phyloP scores from a whole-genome alignment of 2,329 filamentous ascomycete genomes.

The Neocucurbitaria cava region DNA sequence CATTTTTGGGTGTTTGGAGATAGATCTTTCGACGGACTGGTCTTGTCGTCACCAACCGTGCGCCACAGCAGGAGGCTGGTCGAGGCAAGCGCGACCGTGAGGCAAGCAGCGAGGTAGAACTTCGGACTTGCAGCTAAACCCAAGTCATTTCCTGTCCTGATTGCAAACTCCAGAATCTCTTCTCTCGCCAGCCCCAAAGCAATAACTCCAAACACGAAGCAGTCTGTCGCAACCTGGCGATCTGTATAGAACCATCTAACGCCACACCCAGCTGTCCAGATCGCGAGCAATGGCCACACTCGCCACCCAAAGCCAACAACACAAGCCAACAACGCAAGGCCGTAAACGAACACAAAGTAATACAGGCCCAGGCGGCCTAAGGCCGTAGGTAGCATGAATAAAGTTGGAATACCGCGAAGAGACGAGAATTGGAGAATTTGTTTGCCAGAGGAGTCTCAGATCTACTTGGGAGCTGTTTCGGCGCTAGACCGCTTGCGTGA shows the following conservation, averaged over 20 bases:
- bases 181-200: slow-evolving; percentile 13
- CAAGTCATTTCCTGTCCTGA: slow-evolving; percentile 17
- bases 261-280: slow-evolving; percentile 27
- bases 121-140: slow-evolving; percentile 3
- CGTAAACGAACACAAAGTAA: slow-evolving; percentile 8
- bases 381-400: slow-evolving; percentile 19
- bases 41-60: not conserved
- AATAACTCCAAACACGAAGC: slow-evolving; percentile 19
- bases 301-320: slow-evolving; percentile 14
- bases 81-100: slow-evolving; percentile 19
- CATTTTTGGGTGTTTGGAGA: slow-evolving; percentile 13
- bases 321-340: slow-evolving; percentile 7
- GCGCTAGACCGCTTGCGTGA: slow-evolving; percentile 30
- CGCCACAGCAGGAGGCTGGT: slow-evolving; percentile 7
- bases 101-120: slow-evolving; percentile 7
- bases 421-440: slow-evolving; percentile 3
- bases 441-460: slow-evolving; percentile 12
- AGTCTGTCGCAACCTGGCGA: slow-evolving; percentile 27
- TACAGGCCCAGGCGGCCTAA: slow-evolving; percentile 16
- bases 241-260: slow-evolving; percentile 26
- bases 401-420: slow-evolving; percentile 7
- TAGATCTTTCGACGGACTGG: not conserved
- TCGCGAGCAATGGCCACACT: slow-evolving; percentile 25
- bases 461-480: slow-evolving; percentile 8
- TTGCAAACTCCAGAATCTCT: slow-evolving; percentile 8